These are phyloP conservation scores for Avena insularis DNA, from an alignment of 176 grass and related monocot species.

Conservation along the genomic window DNA sequence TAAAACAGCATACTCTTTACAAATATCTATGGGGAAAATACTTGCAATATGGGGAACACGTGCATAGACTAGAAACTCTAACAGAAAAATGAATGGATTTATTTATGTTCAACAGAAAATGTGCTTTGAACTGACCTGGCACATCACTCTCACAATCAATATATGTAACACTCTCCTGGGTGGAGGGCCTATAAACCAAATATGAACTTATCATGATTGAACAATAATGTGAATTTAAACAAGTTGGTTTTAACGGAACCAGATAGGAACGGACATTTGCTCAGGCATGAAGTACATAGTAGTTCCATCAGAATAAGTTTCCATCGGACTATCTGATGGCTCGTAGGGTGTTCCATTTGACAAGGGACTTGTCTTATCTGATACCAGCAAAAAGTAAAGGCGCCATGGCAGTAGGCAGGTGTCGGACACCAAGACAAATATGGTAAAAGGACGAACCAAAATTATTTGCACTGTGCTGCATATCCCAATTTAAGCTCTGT, in stretches of 20 bases:
- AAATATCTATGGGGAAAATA: not conserved
- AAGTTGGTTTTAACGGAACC: slow-evolving; percentile 18
- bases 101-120: not conserved
- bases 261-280: slow-evolving; percentile 38
- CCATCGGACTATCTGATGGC: slow-evolving; percentile 37
- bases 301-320: slow-evolving; percentile 44
- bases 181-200: slow-evolving; percentile 47
- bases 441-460: slow-evolving; percentile 40
- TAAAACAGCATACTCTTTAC: not conserved
- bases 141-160: slow-evolving; percentile 31
- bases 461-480: slow-evolving; percentile 39
- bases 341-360: slow-evolving; percentile 31
- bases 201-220: slow-evolving; percentile 23
- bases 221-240: not conserved
- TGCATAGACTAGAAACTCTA: slow-evolving; percentile 21
- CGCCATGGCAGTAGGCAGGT: not conserved
- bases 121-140: slow-evolving; percentile 50
- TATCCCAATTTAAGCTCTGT: slow-evolving; percentile 37
- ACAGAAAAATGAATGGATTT: not conserved
- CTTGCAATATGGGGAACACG: not conserved
- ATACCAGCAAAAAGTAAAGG: slow-evolving; percentile 32
- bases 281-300: slow-evolving; percentile 38
- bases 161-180: slow-evolving; percentile 45
- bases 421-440: not conserved
- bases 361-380: slow-evolving; percentile 41